Evolutionary conservation across 139 green algal species (phyloP), one percentile per base, ranked within the genome.

Genomic region (Chlorella sp.): DNA sequence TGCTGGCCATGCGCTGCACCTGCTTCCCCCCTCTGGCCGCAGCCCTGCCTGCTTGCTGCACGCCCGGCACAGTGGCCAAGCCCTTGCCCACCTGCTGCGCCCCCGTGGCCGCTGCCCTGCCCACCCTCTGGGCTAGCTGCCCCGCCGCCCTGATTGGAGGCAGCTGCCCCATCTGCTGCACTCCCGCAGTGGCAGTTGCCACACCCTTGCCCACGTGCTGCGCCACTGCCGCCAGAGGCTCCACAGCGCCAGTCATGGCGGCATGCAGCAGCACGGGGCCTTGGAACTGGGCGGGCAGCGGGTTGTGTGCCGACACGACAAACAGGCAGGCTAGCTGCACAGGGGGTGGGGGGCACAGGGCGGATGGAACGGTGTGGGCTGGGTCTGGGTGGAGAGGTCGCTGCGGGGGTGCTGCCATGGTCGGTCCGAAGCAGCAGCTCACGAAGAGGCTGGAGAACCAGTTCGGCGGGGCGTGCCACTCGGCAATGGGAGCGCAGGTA

Each of bases 301-400:
- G 75, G 20, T 67, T 71, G 56, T 82, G 75, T 0, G 75, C 75
- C 23, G 70, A 62, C 16, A 82, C 36, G 7, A 82, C 75, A n/a
- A 82, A 82, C 56, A 82, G 57, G 75, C 75, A 82, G 57, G 70
- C 70, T 0, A 82, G 56, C 75, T 82, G 75, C 26, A 17, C 11
- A 25, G 28, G 15, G 9, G 26, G 41, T 11, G 26, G 72, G 7
- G 28, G 41, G 16, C 51, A 60, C 3, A 21, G 51, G 51, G 44
- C 11, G 44, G 44, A 17, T 55, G 44, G 44, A 7, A 11, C 44
- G 7, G 44, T 7, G 44, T 7, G 7, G 44, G 44, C n/a, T n/a
- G 11, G 51, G 51, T 60, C 2, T 60, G 13, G 51, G 44, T 51
- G 44, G 44, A 51, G 44, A 51, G 9, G 44, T 51, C 44, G 44